A percentile compares a stretch with the other conserved stretches of the same genome.
Evolutionary conservation across 129 eudicot species (phyloP).

Genomic region (Centella asiatica): DNA sequence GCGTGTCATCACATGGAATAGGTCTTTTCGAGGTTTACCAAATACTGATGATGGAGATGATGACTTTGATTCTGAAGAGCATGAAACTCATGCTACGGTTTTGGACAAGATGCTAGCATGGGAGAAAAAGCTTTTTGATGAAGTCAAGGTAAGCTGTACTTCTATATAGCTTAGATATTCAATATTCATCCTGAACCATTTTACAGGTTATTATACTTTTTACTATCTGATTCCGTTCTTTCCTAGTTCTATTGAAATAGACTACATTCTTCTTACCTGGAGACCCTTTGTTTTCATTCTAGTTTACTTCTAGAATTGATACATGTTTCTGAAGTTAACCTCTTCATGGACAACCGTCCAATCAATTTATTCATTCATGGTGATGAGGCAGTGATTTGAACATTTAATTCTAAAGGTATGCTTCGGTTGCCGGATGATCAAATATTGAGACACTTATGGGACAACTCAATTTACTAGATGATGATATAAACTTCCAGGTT

Average conservation of each 20-base stretch:
- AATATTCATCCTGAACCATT: too few species aligned
- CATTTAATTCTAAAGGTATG: neutral
- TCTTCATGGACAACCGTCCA: neutral
- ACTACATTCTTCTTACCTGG: neutral
- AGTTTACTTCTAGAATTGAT: neutral
- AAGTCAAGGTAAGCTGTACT: slow-evolving; percentile 66
- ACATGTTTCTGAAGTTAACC: neutral
- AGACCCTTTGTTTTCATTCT: too few species aligned
- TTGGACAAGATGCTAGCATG: slow-evolving; percentile 98
- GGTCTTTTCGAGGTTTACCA: slow-evolving; percentile 72
- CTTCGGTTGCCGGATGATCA: too few species aligned
- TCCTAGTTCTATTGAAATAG: neutral
- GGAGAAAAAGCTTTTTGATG: slow-evolving; percentile 97
- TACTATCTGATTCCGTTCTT: neutral
- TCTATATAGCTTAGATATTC: neutral
- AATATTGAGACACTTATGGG: too few species aligned
- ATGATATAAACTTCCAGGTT: too few species aligned
- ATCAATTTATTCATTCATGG: too few species aligned
- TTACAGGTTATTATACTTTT: neutral
- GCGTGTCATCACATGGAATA: slow-evolving; percentile 97
- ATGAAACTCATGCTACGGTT: slow-evolving; percentile 96
- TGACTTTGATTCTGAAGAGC: slow-evolving; percentile 91
- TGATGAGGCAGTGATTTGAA: neutral
- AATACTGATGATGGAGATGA: slow-evolving; percentile 63
- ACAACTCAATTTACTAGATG: too few species aligned